Evolutionary conservation across 164 flowering plant species (phyloP).

Genomic region (Magnolia kwangsiensis): DNA sequence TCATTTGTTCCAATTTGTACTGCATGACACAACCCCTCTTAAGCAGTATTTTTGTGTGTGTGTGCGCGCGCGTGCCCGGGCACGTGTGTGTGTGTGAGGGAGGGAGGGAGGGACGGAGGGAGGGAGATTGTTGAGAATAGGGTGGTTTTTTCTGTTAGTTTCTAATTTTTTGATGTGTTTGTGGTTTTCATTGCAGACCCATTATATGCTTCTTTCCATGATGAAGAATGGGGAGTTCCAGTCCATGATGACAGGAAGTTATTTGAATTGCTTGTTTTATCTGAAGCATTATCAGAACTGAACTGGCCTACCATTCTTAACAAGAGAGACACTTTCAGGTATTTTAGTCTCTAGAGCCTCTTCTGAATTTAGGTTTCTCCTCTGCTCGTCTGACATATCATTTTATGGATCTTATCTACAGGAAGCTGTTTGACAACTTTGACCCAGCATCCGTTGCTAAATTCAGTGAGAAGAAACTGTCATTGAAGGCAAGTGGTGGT

Average conservation of each 20-base stretch:
- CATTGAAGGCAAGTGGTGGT: slow-evolving; percentile 35
- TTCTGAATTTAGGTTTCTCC: background rate
- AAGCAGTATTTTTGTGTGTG: too few species aligned
- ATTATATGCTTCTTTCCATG: slow-evolving; percentile 64
- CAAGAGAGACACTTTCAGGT: slow-evolving; percentile 67
- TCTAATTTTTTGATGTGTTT: background rate
- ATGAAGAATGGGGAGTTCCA: slow-evolving; percentile 91
- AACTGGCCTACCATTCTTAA: slow-evolving; percentile 71
- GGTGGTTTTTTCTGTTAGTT: background rate
- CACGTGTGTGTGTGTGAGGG: too few species aligned
- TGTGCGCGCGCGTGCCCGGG: too few species aligned
- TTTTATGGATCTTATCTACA: slow-evolving; percentile 23
- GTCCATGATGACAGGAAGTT: slow-evolving; percentile 70
- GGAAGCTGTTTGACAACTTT: slow-evolving; percentile 69
- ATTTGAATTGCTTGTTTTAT: slow-evolving; percentile 69
- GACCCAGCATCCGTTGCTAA: slow-evolving; percentile 52
- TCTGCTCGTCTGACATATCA: too few species aligned
- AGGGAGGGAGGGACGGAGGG: background rate
- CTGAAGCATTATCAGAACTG: slow-evolving; percentile 74
- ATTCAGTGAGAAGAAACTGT: slow-evolving; percentile 53
- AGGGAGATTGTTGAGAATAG: background rate
- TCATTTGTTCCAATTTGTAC: background rate
- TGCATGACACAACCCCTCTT: background rate
- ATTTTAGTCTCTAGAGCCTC: background rate
- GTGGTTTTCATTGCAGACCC: slow-evolving; percentile 44